Conservation (phyloP, 2,329 filamentous ascomycete species). For the Thelonectria blattea region DNA sequence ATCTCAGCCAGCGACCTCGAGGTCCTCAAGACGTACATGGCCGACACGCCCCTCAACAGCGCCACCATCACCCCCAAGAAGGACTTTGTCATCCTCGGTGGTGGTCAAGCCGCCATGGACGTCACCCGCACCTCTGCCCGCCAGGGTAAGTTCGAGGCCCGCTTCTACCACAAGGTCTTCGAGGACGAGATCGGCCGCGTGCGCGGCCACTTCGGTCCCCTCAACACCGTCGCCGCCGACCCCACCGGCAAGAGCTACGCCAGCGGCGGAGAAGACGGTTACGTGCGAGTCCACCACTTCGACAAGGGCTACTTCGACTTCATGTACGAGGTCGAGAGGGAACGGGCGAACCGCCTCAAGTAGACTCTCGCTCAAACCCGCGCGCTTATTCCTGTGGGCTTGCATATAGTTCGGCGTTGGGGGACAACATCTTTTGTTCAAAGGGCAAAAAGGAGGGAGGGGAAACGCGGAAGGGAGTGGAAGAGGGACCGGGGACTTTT, state of each 20-base stretch:
- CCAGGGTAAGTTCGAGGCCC: conserved; percentile 98
- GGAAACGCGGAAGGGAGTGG: conserved; percentile 10
- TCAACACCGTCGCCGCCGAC: conserved; percentile 95
- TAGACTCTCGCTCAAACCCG: conserved; percentile 31
- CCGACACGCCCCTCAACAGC: conserved; percentile 96
- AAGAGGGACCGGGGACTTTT: conserved; percentile 33
- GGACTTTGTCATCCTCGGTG: conserved; percentile 96
- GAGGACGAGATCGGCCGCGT: conserved; percentile 98
- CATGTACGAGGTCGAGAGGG: conserved; percentile 96
- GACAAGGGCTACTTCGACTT: conserved; percentile 99
- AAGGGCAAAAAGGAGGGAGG: conserved; percentile 38
- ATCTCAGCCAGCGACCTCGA: conserved; percentile 85
- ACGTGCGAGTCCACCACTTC: conserved; percentile 97
- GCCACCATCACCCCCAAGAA: conserved; percentile 94
- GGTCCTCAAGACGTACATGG: conserved; percentile 88
- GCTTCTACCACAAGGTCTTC: conserved; percentile 99
- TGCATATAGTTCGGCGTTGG: conserved; percentile 53
- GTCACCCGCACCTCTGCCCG: conserved; percentile 92
- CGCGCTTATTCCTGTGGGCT: conserved; percentile 47
- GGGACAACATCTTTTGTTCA: conserved; percentile 43
- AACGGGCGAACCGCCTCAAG: conserved; percentile 61
- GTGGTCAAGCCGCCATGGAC: conserved; percentile 98
- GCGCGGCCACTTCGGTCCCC: conserved; percentile 92
- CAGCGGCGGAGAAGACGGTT: conserved; percentile 96
- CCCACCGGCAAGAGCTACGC: conserved; percentile 92